A percentile compares a stretch with the other conserved stretches of the same genome.
phyloP scores from a whole-genome alignment of 306 rosid genomes.

The Quercus berberidifolia region DNA sequence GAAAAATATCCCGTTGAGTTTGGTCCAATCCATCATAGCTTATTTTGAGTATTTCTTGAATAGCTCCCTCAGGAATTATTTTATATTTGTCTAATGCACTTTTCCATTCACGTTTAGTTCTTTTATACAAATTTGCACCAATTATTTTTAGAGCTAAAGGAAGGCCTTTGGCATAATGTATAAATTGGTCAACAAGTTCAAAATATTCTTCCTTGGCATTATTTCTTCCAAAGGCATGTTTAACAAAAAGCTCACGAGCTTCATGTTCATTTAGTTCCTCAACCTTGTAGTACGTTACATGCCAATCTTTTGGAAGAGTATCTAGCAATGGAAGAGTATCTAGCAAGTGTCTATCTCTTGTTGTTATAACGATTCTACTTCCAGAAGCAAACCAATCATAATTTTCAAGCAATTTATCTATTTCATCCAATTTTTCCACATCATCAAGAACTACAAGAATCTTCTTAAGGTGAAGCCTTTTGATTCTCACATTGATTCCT shows the following conservation, averaged over 20 bases:
- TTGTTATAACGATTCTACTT: conserved; percentile 23
- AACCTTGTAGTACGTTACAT: not conserved
- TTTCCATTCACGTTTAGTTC: conserved; percentile 14
- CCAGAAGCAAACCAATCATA: conserved; percentile 18
- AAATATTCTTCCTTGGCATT: not conserved
- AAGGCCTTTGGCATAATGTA: conserved; percentile 31
- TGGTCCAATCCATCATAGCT: conserved; percentile 31
- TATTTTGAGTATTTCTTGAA: conserved; percentile 12
- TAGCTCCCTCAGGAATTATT: not conserved
- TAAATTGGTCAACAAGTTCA: not conserved
- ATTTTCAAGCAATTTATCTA: conserved; percentile 18
- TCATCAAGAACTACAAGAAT: conserved; percentile 22
- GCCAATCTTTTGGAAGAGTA: not conserved
- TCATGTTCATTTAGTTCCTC: not conserved
- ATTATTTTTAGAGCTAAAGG: conserved; percentile 30
- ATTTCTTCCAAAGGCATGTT: conserved; percentile 9
- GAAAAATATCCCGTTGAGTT: conserved; percentile 12
- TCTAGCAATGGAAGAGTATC: conserved; percentile 5
- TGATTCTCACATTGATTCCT: conserved; percentile 5
- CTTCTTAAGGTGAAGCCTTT: conserved; percentile 1
- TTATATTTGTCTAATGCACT: conserved; percentile 9
- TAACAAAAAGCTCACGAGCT: conserved; percentile 16
- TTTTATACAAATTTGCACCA: conserved; percentile 13
- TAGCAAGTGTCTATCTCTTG: conserved; percentile 19
- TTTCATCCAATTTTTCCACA: conserved; percentile 11